These are phyloP conservation scores for Rhodofomes roseus DNA, from an alignment of 1,284 basidiomycete genomes.

Conservation along the genomic window DNA sequence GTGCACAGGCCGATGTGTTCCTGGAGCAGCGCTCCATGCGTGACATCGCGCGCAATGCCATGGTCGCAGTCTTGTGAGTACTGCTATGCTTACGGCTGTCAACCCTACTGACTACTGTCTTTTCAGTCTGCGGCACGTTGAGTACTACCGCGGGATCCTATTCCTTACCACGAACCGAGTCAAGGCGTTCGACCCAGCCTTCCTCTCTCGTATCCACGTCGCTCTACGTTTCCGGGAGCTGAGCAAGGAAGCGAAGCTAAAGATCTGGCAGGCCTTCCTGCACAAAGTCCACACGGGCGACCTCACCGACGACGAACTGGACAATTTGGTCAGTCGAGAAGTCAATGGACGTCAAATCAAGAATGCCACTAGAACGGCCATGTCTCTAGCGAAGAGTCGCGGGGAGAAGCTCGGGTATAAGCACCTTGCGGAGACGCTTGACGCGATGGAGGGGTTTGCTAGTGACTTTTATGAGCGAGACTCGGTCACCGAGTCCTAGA, in stretches of 20 bases:
- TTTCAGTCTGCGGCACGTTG: slow-evolving; percentile 46
- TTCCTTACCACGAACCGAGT: slow-evolving; percentile 69
- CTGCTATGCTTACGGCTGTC: neutral
- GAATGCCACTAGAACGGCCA: slow-evolving; percentile 58
- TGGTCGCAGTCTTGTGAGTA: slow-evolving; percentile 53
- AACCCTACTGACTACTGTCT: too few relatives aligned
- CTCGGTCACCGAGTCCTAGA: too few relatives aligned
- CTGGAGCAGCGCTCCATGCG: slow-evolving; percentile 60
- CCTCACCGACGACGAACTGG: slow-evolving; percentile 34
- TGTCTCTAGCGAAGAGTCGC: slow-evolving; percentile 48
- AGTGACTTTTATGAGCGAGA: too few relatives aligned
- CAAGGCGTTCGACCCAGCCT: slow-evolving; percentile 61
- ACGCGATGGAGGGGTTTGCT: slow-evolving; percentile 55
- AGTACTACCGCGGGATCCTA: slow-evolving; percentile 63
- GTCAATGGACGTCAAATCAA: slow-evolving; percentile 64
- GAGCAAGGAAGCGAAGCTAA: slow-evolving; percentile 39
- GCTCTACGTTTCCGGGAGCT: slow-evolving; percentile 58
- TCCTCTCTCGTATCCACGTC: slow-evolving; percentile 63
- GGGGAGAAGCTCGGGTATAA: slow-evolving; percentile 38
- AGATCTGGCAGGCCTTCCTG: slow-evolving; percentile 58
- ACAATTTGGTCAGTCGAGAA: slow-evolving; percentile 40
- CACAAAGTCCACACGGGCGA: slow-evolving; percentile 26
- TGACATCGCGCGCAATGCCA: slow-evolving; percentile 58
- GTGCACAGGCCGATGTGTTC: slow-evolving; percentile 39
- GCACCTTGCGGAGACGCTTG: slow-evolving; percentile 53